Evolutionary conservation across 805 yeast genomes (phyloP), one percentile per base, ranked within the genome.

Genomic region (Diddensiella caesifluorescens): DNA sequence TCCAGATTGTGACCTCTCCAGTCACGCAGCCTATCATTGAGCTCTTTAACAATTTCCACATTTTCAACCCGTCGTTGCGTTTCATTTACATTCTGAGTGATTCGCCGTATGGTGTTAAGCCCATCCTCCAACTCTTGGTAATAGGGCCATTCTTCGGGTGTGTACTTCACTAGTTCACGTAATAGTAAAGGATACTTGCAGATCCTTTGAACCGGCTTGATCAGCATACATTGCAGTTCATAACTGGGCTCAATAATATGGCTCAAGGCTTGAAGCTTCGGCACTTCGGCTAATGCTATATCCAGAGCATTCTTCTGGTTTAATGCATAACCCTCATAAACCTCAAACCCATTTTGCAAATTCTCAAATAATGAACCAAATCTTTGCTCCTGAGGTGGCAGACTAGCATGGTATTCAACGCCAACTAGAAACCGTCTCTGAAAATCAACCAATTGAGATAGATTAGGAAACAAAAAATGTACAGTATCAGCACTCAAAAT

Each of bases 151-250:
- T 63, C 58, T 10, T 60, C 58, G 27, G 78, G 81, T 7, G 87
- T 75, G 38, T 70, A 60, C 58, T 86, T 87, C 38, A 85, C 60
- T 40, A 92, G 69, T 57, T 86, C 92, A 53, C 54, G 52, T 31
- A 92, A 64, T 37, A 92, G 69, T 39, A 92, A 65, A 1, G 97
- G 98, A 62, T 92, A 92, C 60, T 89, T 86, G 70, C 96, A 86
- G n/a, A 92, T 72, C 49, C 99, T 75, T 67, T 92, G 99, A 28
- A 92, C 86, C 0, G 99, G 99, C 61, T 90, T 92, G 53, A 92
- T 77, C 31, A 92, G 70, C 62, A 85, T 85, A 38, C 90, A 80
- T 59, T 85, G 97, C 41, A 92, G 70, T 61, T 90, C 98, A 57
- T 88, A 80, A 32, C 86, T 83, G 21, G 92, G 90, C 50, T 80